These are phyloP conservation scores for Monosporascus sp. DNA, from an alignment of 2,329 filamentous ascomycete genomes.

Conservation along the genomic window DNA sequence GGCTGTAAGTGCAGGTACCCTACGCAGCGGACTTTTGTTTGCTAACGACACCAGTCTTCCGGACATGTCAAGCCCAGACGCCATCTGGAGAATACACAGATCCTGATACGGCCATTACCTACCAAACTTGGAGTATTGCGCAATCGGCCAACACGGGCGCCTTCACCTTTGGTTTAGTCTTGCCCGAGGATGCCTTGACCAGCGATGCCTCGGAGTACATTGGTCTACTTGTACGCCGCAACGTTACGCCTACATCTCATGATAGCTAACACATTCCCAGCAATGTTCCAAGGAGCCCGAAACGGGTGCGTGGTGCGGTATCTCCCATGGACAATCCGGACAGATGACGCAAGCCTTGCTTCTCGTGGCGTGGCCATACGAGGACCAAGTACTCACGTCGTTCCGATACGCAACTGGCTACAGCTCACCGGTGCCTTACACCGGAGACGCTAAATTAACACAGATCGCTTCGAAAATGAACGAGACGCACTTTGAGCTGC, in stretches of 20 bases:
- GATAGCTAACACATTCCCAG: slow-evolving; percentile 14
- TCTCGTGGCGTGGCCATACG: slow-evolving; percentile 52
- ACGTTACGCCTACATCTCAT: not conserved
- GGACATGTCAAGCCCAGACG: slow-evolving; percentile 22
- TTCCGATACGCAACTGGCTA: slow-evolving; percentile 58
- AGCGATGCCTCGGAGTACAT: slow-evolving; percentile 25
- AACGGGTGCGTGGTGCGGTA: slow-evolving; percentile 23
- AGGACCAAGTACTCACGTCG: slow-evolving; percentile 49
- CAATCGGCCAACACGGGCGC: slow-evolving; percentile 5
- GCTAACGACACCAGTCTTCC: slow-evolving; percentile 20
- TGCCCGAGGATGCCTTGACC: slow-evolving; percentile 25
- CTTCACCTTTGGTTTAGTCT: slow-evolving; percentile 22
- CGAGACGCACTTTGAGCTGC: slow-evolving; percentile 52
- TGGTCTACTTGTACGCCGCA: slow-evolving; percentile 23
- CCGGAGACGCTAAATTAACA: slow-evolving; percentile 57
- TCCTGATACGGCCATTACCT: slow-evolving; percentile 23
- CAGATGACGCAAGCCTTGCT: slow-evolving; percentile 38
- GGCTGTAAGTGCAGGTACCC: slow-evolving; percentile 16
- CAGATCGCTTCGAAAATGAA: slow-evolving; percentile 55
- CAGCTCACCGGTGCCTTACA: slow-evolving; percentile 52
- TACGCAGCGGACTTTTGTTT: not conserved
- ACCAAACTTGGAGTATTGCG: slow-evolving; percentile 21
- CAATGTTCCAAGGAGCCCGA: slow-evolving; percentile 17
- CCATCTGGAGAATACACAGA: slow-evolving; percentile 22
- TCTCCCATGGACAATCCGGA: slow-evolving; percentile 27